These are phyloP conservation scores for Ogataea saltuana DNA, from an alignment of 805 yeast genomes.

Conservation along the genomic window DNA sequence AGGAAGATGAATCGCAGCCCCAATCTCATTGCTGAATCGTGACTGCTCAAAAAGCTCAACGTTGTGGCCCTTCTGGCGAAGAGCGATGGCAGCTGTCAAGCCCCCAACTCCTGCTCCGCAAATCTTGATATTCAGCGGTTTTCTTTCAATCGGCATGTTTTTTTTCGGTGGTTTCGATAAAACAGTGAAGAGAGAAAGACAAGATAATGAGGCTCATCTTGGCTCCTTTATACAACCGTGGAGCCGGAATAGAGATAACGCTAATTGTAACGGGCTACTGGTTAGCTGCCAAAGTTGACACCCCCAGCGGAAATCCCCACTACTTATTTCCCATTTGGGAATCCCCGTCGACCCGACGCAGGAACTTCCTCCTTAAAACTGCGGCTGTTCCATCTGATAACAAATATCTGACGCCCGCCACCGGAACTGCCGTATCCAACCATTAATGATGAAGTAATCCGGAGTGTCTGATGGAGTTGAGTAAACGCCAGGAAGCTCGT, in stretches of 20 bases:
- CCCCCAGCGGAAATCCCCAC: neutral
- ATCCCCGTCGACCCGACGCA: too few species aligned
- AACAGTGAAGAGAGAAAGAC: too few species aligned
- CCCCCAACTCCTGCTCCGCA: conserved; percentile 35
- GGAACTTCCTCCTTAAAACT: too few species aligned
- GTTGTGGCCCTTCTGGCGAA: conserved; percentile 30
- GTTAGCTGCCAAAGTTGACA: neutral
- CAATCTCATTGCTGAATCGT: conserved; percentile 32
- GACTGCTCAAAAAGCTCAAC: conserved; percentile 32
- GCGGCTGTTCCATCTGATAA: neutral
- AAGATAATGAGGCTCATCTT: too few species aligned
- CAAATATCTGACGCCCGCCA: too few species aligned
- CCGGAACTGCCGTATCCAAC: too few species aligned
- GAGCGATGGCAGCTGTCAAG: conserved; percentile 28
- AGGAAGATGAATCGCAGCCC: conserved; percentile 34
- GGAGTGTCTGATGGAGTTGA: too few species aligned
- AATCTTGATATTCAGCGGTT: conserved; percentile 22
- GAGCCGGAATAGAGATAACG: too few species aligned
- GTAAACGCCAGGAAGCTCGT: too few species aligned
- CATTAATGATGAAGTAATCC: too few species aligned
- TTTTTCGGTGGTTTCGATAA: too few species aligned
- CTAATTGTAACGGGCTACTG: too few species aligned
- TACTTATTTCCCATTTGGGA: neutral
- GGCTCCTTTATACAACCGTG: neutral
- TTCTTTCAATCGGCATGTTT: conserved; percentile 9